These are phyloP conservation scores for Suhomyces tanzawaensis DNA, from an alignment of 805 yeast genomes.

Conservation along the genomic window DNA sequence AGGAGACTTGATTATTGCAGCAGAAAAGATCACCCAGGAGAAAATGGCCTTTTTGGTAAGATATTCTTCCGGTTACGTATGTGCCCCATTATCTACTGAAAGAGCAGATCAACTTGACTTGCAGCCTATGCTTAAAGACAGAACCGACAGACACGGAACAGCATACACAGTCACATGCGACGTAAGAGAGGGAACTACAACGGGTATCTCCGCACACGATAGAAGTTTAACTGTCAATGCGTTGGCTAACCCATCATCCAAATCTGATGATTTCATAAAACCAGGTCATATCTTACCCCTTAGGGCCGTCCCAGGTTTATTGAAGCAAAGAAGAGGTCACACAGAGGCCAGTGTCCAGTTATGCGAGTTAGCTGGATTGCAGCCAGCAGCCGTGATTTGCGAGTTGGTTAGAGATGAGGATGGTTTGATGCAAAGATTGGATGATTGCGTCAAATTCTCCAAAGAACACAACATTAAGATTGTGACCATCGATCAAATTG, in stretches of 20 bases:
- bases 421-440: constrained; percentile 92
- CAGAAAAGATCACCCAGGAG: constrained; percentile 69
- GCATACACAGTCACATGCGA: constrained; percentile 96
- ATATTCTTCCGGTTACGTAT: constrained; percentile 85
- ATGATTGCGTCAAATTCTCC: constrained; percentile 76
- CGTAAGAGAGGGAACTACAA: constrained; percentile 82
- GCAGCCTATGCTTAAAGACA: constrained; percentile 67
- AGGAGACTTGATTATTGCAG: constrained; percentile 96
- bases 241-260: constrained; percentile 60
- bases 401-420: constrained; percentile 92
- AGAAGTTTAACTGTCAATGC: constrained; percentile 77
- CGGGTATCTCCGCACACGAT: constrained; percentile 95
- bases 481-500: constrained; percentile 75
- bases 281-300: constrained; percentile 96
- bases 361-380: constrained; percentile 69
- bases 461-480: constrained; percentile 60
- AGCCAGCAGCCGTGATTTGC: constrained; percentile 89
- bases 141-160: constrained; percentile 85
- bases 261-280: constrained; percentile 67
- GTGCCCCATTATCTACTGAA: constrained; percentile 79
- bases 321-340: constrained; percentile 83
- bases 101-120: constrained; percentile 79
- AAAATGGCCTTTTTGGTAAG: constrained; percentile 94
- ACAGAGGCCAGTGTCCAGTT: constrained; percentile 96
- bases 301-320: constrained; percentile 84